These are phyloP conservation scores for Marasmius fiardii DNA, from an alignment of 1,284 basidiomycete species.

Conservation along the genomic window DNA sequence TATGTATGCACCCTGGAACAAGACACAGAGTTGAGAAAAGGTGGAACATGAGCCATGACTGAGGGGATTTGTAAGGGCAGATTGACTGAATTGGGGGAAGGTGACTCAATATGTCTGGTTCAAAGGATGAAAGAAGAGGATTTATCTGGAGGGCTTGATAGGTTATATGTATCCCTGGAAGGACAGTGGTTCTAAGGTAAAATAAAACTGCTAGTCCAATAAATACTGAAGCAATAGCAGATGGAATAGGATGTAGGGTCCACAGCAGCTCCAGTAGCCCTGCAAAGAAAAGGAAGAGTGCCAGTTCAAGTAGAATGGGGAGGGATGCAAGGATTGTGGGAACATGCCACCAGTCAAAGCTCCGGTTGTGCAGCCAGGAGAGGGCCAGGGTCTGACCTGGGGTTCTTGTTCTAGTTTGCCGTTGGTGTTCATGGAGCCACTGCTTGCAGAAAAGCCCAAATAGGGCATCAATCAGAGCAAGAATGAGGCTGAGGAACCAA, in stretches of 20 bases:
- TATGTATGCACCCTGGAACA: not conserved
- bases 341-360: not conserved
- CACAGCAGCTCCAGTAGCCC: conserved; percentile 6
- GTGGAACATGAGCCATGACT: not conserved
- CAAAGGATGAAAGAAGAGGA: not conserved
- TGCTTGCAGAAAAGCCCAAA: conserved; percentile 12
- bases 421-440: conserved; percentile 10
- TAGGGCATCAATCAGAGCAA: conserved; percentile 5
- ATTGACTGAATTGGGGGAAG: not conserved
- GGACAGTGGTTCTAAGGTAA: not conserved
- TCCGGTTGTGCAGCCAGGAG: not conserved
- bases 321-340: not conserved
- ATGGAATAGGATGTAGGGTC: not conserved
- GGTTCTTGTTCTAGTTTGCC: not conserved
- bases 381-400: not conserved
- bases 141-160: not conserved
- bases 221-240: not conserved
- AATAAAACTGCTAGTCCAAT: conserved; percentile 1
- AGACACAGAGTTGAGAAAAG: not conserved
- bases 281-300: conserved; percentile 4
- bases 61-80: conserved; percentile 1
- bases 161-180: not conserved
- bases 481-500: conserved; percentile 9
- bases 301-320: conserved; percentile 3
- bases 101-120: too few relatives aligned